Evolutionary conservation across 495 filamentous ascomycete genomes (phyloP).

Genomic region (Lichina pygmaea): DNA sequence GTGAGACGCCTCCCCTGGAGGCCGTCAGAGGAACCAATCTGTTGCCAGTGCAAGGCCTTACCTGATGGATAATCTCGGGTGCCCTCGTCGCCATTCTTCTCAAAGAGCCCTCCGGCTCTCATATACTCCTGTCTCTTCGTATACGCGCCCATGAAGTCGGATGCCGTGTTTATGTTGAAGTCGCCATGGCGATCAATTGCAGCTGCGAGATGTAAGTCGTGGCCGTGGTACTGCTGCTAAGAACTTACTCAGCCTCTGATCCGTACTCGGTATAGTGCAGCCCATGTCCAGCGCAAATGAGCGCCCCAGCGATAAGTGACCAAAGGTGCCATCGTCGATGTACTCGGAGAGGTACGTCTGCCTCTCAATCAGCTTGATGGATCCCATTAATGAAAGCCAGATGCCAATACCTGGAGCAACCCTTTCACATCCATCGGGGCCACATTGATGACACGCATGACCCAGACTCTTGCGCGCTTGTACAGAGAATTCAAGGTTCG

Average conservation of each 20-base stretch:
- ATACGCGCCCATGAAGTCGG: conserved; percentile 88
- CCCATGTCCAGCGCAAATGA: conserved; percentile 92
- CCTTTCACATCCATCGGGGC: conserved; percentile 91
- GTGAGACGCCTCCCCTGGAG: too few species aligned
- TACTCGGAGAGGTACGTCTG: conserved; percentile 82
- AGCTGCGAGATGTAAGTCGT: conserved; percentile 8
- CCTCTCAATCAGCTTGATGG: conserved; percentile 4
- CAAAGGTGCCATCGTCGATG: conserved; percentile 63
- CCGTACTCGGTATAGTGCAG: conserved; percentile 57
- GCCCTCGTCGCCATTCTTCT: conserved; percentile 7
- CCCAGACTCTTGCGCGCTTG: conserved; percentile 52
- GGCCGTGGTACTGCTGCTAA: not conserved
- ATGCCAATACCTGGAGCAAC: conserved; percentile 31
- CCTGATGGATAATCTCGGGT: too few species aligned
- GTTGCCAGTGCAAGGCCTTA: too few species aligned
- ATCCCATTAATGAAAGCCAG: not conserved
- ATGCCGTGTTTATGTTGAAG: conserved; percentile 60
- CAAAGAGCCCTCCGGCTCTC: conserved; percentile 40
- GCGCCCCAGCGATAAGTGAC: conserved; percentile 74
- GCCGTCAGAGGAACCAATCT: too few species aligned
- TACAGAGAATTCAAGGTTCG: conserved; percentile 55
- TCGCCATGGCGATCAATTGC: conserved; percentile 46
- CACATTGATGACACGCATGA: conserved; percentile 48
- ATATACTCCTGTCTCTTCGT: conserved; percentile 91
- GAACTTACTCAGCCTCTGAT: conserved; percentile 44